Conservation (phyloP, 2,329 filamentous ascomycete species). For the Orbilia javanica region DNA sequence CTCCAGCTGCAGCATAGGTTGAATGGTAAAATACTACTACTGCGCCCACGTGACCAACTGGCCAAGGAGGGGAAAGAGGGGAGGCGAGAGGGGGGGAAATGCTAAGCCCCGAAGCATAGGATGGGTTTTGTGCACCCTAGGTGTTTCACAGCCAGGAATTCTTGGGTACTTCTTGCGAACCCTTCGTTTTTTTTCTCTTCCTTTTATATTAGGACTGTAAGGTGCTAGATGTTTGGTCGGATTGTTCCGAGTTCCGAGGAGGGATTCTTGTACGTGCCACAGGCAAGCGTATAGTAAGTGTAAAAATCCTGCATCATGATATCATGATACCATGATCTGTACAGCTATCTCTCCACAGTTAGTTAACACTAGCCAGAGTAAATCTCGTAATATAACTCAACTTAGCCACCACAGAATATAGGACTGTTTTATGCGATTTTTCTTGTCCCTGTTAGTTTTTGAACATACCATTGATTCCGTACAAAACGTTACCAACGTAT, state of each 20-base stretch:
- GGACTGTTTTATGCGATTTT: background rate
- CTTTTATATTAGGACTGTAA: background rate
- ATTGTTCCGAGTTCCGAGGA: background rate
- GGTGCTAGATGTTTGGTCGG: background rate
- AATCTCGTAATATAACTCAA: no score
- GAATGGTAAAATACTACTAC: constrained; percentile 5
- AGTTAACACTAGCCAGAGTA: no score
- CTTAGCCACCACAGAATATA: background rate
- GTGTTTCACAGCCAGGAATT: constrained; percentile 14
- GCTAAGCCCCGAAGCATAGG: constrained; percentile 7
- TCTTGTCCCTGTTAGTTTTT: no score
- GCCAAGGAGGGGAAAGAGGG: background rate
- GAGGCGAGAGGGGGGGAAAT: no score
- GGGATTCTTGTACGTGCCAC: background rate
- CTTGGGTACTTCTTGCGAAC: no score
- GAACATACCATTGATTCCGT: no score
- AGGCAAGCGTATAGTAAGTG: no score
- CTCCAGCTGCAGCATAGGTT: background rate
- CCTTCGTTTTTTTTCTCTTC: no score
- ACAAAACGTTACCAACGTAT: no score
- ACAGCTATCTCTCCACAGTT: background rate
- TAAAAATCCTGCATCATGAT: background rate
- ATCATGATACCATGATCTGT: background rate
- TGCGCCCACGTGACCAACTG: constrained; percentile 7
- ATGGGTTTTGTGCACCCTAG: background rate